Evolutionary conservation across 331 rosid genomes (phyloP), one percentile per base, ranked within the genome.

Genomic region (Prunus yedoensis): DNA sequence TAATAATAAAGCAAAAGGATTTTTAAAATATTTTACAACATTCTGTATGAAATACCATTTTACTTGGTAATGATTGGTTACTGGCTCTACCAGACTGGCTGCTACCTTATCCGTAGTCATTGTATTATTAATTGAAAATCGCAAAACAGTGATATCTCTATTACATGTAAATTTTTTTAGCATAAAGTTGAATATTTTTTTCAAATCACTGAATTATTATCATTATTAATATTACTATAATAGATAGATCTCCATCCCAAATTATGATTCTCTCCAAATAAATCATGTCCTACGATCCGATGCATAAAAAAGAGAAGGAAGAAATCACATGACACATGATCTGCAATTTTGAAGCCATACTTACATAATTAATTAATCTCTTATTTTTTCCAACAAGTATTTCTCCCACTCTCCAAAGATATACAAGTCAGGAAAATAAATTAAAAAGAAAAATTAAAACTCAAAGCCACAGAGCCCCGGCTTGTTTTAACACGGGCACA

Each of bases 391-490:
- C 51, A 32, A 50, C 49, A 27, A 27, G 20, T 53, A 14, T 4
- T 20, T 4, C 75, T 20, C 52, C 21, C 17, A 71, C 14, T 11
- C 20, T 32, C 21, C 65, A 35, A 18, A 32, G 49, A 71, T 20
- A 58, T 72, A 53, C 11, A 56, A 38, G 66, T 2, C 11, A 3
- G 38, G 41, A 68, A 46, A 68, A 15, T 27, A 18, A 66, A 16
- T 61, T 49, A 9, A 11, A 64, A 63, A 27, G 14, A 13, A 1
- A 73, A 20, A 1, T 3, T 0, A 18, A 3, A 13, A 13, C 35
- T 91, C 89, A 93, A 70, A 94, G 99, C 99, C 99, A 94, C 76
- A 94, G 74, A 80, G 99, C 99, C 12, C 99, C 99, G 5, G 97
- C 99, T n/a, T 90, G 86, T 79, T 89, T 94, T 12, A 94, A 75